phyloP scores from a whole-genome alignment of 805 yeast species.

The Isabelozyma heimii region DNA sequence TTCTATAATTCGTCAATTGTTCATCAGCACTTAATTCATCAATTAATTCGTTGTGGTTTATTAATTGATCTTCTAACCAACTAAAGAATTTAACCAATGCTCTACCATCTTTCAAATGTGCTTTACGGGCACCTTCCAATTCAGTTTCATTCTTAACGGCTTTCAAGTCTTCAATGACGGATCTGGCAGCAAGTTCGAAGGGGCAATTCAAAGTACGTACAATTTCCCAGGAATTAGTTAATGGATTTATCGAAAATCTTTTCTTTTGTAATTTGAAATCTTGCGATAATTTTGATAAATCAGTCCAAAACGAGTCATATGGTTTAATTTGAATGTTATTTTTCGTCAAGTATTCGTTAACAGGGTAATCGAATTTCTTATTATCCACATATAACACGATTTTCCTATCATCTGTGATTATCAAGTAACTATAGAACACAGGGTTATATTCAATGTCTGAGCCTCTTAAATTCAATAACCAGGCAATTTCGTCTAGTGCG shows the following conservation, averaged over 20 bases:
- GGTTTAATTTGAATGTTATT: conserved; percentile 31
- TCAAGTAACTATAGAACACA: conserved; percentile 45
- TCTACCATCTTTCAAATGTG: conserved; percentile 59
- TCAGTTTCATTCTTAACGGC: conserved; percentile 51
- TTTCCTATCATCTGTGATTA: conserved; percentile 25
- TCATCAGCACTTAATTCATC: conserved; percentile 63
- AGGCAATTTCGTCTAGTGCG: conserved; percentile 85
- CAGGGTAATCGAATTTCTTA: conserved; percentile 33
- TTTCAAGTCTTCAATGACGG: conserved; percentile 49
- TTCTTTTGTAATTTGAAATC: conserved; percentile 28
- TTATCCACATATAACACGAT: conserved; percentile 43
- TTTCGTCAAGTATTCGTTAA: conserved; percentile 19
- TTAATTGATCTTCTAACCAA: conserved; percentile 58
- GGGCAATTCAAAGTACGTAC: conserved; percentile 30
- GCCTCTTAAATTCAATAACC: conserved; percentile 65
- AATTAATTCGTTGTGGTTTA: conserved; percentile 35
- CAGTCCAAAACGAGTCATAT: conserved; percentile 47
- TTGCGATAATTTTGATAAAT: conserved; percentile 36
- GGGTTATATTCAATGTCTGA: conserved; percentile 56
- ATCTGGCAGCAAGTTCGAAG: conserved; percentile 24
- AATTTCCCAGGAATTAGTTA: conserved; percentile 39
- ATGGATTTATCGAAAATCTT: conserved; percentile 25
- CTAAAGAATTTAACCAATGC: conserved; percentile 53
- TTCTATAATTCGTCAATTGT: conserved; percentile 35
- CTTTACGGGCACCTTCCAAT: conserved; percentile 47